Percentiles rank a stretch among this genome's conserved stretches.
These are phyloP conservation scores for Wickerhamiella kurtzmanii DNA, from an alignment of 805 yeast genomes.

Conservation along the genomic window DNA sequence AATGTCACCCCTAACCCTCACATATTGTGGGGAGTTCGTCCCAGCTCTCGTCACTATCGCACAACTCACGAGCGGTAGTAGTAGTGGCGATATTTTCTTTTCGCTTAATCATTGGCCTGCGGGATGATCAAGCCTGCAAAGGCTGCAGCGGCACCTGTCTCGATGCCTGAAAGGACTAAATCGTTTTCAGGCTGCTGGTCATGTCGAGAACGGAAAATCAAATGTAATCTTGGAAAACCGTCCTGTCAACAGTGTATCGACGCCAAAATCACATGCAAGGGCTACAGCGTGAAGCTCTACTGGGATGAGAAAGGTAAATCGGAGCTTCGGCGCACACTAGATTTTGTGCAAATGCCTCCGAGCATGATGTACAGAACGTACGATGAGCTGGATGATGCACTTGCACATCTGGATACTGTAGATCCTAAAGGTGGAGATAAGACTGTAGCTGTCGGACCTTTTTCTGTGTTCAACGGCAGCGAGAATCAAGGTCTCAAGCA, in stretches of 20 bases:
- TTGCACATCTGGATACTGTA: conserved; percentile 37
- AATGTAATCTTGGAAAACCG: conserved; percentile 69
- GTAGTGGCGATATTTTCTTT: background rate
- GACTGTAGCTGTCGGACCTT: conserved; percentile 57
- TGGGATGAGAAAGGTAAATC: conserved; percentile 35
- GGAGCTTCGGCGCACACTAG: conserved; percentile 37
- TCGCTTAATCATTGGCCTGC: background rate
- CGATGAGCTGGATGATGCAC: conserved; percentile 68
- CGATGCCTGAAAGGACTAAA: conserved; percentile 30
- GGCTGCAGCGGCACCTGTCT: background rate
- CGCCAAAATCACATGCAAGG: conserved; percentile 59
- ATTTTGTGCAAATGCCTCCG: conserved; percentile 60
- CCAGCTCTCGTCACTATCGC: background rate
- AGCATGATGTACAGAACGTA: conserved; percentile 49
- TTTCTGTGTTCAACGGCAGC: conserved; percentile 62
- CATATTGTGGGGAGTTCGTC: background rate
- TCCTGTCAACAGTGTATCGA: conserved; percentile 54
- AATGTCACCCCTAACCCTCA: background rate
- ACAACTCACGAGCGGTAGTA: background rate
- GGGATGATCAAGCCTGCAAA: background rate
- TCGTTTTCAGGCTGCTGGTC: conserved; percentile 84
- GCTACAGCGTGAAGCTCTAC: conserved; percentile 65
- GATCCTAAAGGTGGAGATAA: conserved; percentile 28
- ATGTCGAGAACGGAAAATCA: conserved; percentile 65
- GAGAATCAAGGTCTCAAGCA: background rate